Base-by-base conservation (phyloP, 1,284 basidiomycete species). In the Apiotrichum domesticum region DNA sequence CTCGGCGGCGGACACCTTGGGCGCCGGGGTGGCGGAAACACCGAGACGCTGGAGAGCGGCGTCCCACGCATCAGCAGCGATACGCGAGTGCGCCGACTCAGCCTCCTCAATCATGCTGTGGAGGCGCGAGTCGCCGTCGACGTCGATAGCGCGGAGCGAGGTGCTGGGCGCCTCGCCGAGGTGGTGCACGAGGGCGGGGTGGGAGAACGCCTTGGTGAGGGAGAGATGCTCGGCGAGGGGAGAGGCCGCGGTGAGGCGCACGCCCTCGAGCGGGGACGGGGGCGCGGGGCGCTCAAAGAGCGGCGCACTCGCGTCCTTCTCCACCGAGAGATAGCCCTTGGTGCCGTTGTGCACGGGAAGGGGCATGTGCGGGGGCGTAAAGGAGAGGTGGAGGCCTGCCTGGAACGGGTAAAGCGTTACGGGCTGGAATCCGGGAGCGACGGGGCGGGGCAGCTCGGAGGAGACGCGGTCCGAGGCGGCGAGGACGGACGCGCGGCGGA, bases 321-420 rank as follows among this genome's bases (percentile, higher is more conserved):
- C 44, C n/a, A 37, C 1, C 15, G 52, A 33, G 29, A 49, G 41
- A 46, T 58, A 62, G 33, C 51, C 52, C 55, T 49, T 52, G 15
- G 66, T 63, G 35, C 67, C 68, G 32, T 68, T 46, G 42, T 66
- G 56, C 9, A 71, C 59, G 29, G 69, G 68, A 11, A 73, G 61
- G 14, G 71, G 71, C 52, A 69, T 61, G 54, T 67, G 63, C 14
- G 62, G 44, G 11, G 67, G 67, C 6, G 64, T 70, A 50, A 72
- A 66, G 10, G 66, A 58, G 13, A 66, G 52, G 58, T 71, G 69
- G 9, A 72, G 47, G 8, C 54, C 59, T 14, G 60, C 57, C 55
- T 62, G 60, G 52, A 51, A 50, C 14, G 60, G 60, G 50, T 55
- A 57, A 3, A 62, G 60, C 9, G 32, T 32, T 11, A 60, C 52